Percentiles rank a stretch among this genome's conserved stretches.
These are phyloP conservation scores for Fusarium sp. DNA, from an alignment of 2,329 filamentous ascomycete genomes.

Conservation along the genomic window DNA sequence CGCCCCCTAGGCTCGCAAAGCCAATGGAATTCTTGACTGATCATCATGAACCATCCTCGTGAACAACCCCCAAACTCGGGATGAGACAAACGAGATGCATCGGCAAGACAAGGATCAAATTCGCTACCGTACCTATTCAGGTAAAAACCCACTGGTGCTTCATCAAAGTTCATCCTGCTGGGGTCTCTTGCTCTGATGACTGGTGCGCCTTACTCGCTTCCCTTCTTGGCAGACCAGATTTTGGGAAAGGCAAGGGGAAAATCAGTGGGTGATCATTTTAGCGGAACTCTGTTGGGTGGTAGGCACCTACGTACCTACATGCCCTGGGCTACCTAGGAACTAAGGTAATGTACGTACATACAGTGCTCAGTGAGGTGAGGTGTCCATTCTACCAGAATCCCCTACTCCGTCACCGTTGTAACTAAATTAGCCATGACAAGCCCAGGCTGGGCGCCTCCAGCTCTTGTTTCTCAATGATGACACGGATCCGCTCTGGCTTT, in stretches of 20 bases:
- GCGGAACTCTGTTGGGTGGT: slow-evolving; percentile 7
- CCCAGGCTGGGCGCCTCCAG: slow-evolving; percentile 3
- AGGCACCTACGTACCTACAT: background rate
- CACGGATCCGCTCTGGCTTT: slow-evolving; percentile 33
- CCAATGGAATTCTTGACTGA: slow-evolving; percentile 15
- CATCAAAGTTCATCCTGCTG: slow-evolving; percentile 3
- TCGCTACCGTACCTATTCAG: slow-evolving; percentile 16
- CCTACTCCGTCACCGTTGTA: slow-evolving; percentile 24
- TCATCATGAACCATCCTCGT: slow-evolving; percentile 28
- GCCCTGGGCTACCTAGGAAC: too few species aligned
- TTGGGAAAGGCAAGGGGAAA: slow-evolving; percentile 14
- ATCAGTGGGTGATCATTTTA: slow-evolving; percentile 11
- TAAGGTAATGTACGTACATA: too few species aligned
- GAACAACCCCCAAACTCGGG: slow-evolving; percentile 14
- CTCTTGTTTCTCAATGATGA: slow-evolving; percentile 21
- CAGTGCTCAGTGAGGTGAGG: too few species aligned
- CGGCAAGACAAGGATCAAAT: slow-evolving; percentile 2
- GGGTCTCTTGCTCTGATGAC: slow-evolving; percentile 17
- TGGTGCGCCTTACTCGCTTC: slow-evolving; percentile 25
- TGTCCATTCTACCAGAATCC: background rate
- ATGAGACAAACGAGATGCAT: slow-evolving; percentile 15
- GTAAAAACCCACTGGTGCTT: slow-evolving; percentile 17
- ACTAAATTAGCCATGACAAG: slow-evolving; percentile 21
- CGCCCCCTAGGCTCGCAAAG: background rate
- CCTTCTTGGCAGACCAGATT: slow-evolving; percentile 24